A percentile compares a stretch with the other conserved stretches of the same genome.
Conservation (phyloP, 2,329 filamentous ascomycete genomes). For the Phaeomoniella chlamydospora region DNA sequence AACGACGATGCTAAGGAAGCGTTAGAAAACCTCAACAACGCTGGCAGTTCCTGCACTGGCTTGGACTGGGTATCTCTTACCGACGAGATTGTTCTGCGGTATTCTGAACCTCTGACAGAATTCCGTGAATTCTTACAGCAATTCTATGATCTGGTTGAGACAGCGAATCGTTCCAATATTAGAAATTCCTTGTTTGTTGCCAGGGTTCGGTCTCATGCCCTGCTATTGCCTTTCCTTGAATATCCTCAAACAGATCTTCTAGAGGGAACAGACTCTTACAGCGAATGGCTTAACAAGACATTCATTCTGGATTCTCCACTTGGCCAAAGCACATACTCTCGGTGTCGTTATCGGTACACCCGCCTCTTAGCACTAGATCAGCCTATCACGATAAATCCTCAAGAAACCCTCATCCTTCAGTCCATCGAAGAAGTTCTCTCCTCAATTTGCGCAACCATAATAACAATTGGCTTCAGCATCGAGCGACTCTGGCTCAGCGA, state of each 20-base stretch:
- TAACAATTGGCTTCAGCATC: constrained; percentile 27
- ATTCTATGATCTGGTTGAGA: neutral
- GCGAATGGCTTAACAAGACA: constrained; percentile 6
- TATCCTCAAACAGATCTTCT: constrained; percentile 19
- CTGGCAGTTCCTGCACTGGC: constrained; percentile 18
- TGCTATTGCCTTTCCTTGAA: constrained; percentile 30
- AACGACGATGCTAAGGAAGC: constrained; percentile 16
- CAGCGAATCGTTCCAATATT: neutral
- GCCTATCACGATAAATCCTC: constrained; percentile 12
- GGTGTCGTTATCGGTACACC: constrained; percentile 28
- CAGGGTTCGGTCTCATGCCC: constrained; percentile 18
- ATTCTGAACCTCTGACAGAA: constrained; percentile 18
- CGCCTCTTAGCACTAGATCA: constrained; percentile 17
- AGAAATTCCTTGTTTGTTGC: neutral
- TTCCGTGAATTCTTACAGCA: constrained; percentile 15
- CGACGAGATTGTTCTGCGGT: constrained; percentile 27
- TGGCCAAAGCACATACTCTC: constrained; percentile 22
- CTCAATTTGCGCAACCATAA: constrained; percentile 25
- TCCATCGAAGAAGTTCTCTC: constrained; percentile 26
- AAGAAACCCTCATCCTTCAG: constrained; percentile 22
- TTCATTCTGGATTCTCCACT: constrained; percentile 19
- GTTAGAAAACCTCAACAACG: constrained; percentile 12
- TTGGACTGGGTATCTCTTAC: constrained; percentile 30
- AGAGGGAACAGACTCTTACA: constrained; percentile 1
- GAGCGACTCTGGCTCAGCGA: constrained; percentile 24